Evolutionary conservation across 2,329 filamentous ascomycete species (phyloP).

Genomic region (Acarospora socialis): DNA sequence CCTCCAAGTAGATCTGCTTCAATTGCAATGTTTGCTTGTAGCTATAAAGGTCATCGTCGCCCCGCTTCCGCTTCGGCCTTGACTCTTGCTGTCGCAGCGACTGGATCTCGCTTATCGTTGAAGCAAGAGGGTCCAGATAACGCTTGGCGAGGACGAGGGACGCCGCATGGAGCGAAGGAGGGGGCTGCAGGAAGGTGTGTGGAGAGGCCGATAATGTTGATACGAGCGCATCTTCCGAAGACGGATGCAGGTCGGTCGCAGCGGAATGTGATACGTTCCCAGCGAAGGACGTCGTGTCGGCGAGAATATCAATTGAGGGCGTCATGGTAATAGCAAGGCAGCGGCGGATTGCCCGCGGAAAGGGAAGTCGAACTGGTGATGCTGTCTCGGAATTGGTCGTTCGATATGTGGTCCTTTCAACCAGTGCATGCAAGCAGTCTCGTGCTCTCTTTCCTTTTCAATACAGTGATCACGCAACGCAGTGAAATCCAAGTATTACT

Average conservation of each 20-base stretch:
- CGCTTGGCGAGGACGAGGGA: constrained; percentile 65
- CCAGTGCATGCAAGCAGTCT: too few species aligned
- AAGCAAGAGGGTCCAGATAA: constrained; percentile 64
- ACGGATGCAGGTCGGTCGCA: constrained; percentile 18
- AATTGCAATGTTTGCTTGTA: constrained; percentile 51
- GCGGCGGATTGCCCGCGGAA: too few species aligned
- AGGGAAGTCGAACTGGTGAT: too few species aligned
- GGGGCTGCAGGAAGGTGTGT: constrained; percentile 64
- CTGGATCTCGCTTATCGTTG: constrained; percentile 59
- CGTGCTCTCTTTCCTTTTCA: too few species aligned
- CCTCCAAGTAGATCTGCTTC: constrained; percentile 70
- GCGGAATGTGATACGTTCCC: too few species aligned
- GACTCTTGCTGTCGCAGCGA: constrained; percentile 50
- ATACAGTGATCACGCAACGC: too few species aligned
- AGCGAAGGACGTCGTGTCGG: constrained; percentile 19
- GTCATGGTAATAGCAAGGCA: too few species aligned
- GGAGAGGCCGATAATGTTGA: constrained; percentile 48
- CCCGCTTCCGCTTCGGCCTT: constrained; percentile 64
- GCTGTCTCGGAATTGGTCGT: too few species aligned
- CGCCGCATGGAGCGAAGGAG: constrained; percentile 48
- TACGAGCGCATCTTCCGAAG: constrained; percentile 29
- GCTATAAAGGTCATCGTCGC: constrained; percentile 33
- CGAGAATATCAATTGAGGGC: too few species aligned
- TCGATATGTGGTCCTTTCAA: too few species aligned
- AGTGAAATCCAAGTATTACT: too few species aligned